phyloP scores from a whole-genome alignment of 2,329 filamentous ascomycete genomes.

The Cyclaneusma minus region DNA sequence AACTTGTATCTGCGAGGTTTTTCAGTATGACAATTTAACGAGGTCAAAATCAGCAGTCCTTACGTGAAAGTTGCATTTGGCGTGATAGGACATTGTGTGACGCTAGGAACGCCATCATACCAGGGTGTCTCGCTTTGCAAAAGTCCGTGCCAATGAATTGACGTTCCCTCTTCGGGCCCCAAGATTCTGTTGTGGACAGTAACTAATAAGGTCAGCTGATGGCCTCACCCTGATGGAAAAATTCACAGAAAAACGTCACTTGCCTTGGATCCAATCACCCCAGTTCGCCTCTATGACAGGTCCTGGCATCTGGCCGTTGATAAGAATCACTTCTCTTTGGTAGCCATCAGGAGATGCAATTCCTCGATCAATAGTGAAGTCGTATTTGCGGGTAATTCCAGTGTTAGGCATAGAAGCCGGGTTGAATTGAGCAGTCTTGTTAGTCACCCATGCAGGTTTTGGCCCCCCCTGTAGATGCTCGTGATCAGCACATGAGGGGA shows the following conservation, averaged over 20 bases:
- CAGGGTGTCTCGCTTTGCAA: constrained; percentile 18
- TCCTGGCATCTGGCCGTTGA: constrained; percentile 53
- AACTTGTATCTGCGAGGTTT: too few species aligned
- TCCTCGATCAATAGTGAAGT: constrained; percentile 8
- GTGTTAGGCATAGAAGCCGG: too few species aligned
- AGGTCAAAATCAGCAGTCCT: too few species aligned
- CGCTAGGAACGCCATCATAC: neutral
- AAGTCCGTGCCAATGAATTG: constrained; percentile 29
- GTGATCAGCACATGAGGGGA: too few species aligned
- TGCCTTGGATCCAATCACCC: constrained; percentile 27
- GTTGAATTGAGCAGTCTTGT: too few species aligned
- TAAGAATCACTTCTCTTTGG: constrained; percentile 26
- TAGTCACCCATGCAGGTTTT: too few species aligned
- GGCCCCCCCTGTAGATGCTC: constrained; percentile 41
- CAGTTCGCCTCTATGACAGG: constrained; percentile 50
- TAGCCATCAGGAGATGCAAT: constrained; percentile 20
- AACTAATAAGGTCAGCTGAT: constrained; percentile 24
- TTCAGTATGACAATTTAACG: too few species aligned
- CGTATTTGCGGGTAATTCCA: constrained; percentile 15
- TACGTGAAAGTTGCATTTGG: neutral
- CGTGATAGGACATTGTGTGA: neutral
- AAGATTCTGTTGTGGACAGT: constrained; percentile 54
- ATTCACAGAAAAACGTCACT: neutral
- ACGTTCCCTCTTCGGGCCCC: constrained; percentile 15
- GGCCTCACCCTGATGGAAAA: neutral